Conservation (phyloP, 2,329 filamentous ascomycete genomes). For the Penicillium digitatum region DNA sequence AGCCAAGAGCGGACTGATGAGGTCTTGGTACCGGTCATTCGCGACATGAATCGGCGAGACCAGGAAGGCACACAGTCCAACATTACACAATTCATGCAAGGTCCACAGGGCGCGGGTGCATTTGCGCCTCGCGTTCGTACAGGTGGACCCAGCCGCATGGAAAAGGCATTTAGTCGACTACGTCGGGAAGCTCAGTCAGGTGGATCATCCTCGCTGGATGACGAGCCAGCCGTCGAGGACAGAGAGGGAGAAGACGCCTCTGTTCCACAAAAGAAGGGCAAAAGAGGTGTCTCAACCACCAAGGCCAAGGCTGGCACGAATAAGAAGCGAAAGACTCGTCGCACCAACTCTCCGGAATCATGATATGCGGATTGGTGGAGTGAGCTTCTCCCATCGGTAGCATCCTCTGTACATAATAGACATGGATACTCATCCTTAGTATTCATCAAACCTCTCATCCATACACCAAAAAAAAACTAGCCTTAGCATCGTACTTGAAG, state of each 20-base stretch:
- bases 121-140: conserved; percentile 67
- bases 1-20: conserved; percentile 87
- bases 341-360: neutral
- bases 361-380: neutral
- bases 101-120: conserved; percentile 53
- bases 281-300: conserved; percentile 15
- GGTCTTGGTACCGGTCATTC: conserved; percentile 88
- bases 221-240: neutral
- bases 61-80: conserved; percentile 92
- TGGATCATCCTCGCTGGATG: conserved; percentile 10
- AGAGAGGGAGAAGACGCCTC: conserved; percentile 5
- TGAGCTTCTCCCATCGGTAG: neutral
- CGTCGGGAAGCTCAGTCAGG: conserved; percentile 50
- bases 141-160: conserved; percentile 67
- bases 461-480: neutral
- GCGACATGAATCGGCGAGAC: conserved; percentile 87
- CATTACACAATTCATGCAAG: conserved; percentile 88
- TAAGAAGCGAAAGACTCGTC: conserved; percentile 28
- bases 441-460: neutral
- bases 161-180: conserved; percentile 66
- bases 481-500: neutral
- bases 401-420: neutral
- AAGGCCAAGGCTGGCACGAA: conserved; percentile 17
- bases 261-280: conserved; percentile 2
- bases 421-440: neutral